phyloP scores from a whole-genome alignment of 2,329 filamentous ascomycete species.

The Cephalotrichum gorgonifer region DNA sequence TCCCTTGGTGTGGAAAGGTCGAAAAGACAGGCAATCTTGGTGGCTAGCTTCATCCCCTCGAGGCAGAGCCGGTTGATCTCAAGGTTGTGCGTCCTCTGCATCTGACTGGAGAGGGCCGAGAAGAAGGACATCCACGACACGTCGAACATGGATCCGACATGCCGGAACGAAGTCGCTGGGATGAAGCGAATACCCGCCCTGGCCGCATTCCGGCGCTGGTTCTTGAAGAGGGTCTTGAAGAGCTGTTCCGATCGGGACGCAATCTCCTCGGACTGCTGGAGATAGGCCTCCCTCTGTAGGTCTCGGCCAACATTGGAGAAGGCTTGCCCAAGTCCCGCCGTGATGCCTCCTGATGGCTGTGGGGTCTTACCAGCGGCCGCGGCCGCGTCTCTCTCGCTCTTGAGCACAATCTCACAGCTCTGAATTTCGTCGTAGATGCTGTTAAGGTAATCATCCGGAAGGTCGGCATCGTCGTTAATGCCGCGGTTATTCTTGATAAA shows the following conservation, averaged over 20 bases:
- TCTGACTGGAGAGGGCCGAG: conserved; percentile 84
- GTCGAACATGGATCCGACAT: conserved; percentile 97
- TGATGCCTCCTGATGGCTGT: conserved; percentile 57
- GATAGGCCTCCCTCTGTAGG: conserved; percentile 82
- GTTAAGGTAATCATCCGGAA: conserved; percentile 84
- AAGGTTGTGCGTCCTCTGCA: conserved; percentile 86
- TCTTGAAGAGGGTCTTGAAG: conserved; percentile 86
- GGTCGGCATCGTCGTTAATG: conserved; percentile 91
- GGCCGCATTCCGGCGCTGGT: conserved; percentile 70
- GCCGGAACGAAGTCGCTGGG: conserved; percentile 83
- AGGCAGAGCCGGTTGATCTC: conserved; percentile 88
- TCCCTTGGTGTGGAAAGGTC: conserved; percentile 87
- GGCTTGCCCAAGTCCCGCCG: conserved; percentile 76
- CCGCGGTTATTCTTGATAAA: conserved; percentile 99
- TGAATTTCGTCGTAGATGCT: conserved; percentile 89
- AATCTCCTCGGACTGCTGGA: conserved; percentile 93
- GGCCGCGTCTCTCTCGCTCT: conserved; percentile 82
- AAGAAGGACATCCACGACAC: conserved; percentile 99
- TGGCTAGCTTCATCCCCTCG: conserved; percentile 89
- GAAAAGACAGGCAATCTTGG: conserved; percentile 86
- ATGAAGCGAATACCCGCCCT: conserved; percentile 69
- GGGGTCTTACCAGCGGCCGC: conserved; percentile 61
- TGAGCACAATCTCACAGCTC: conserved; percentile 84
- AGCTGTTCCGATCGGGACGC: conserved; percentile 63
- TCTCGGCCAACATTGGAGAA: conserved; percentile 88